These are phyloP conservation scores for Pichia sorboxylosa DNA, from an alignment of 1,139 yeast genomes.

Conservation along the genomic window DNA sequence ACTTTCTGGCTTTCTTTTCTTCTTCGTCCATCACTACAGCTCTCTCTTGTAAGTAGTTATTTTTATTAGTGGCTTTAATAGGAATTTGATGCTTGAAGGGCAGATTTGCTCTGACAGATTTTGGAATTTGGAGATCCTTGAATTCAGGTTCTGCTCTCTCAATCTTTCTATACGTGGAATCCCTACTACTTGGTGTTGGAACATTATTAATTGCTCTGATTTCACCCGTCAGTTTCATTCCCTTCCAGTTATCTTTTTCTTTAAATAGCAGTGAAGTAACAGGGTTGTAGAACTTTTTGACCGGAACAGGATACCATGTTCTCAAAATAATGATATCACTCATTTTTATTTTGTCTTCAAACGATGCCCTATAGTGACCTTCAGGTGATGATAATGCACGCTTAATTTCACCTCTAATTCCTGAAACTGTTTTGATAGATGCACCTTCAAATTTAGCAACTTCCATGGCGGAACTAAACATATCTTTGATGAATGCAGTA, in stretches of 20 bases:
- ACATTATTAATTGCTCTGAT: constrained; percentile 69
- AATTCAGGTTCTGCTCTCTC: constrained; percentile 82
- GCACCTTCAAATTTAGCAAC: constrained; percentile 99
- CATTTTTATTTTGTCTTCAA: constrained; percentile 88
- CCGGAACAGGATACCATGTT: constrained; percentile 94
- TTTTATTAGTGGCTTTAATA: constrained; percentile 80
- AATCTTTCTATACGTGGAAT: constrained; percentile 61
- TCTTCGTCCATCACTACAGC: constrained; percentile 91
- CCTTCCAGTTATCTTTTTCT: constrained; percentile 82
- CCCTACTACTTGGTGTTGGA: constrained; percentile 43
- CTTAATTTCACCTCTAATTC: constrained; percentile 94
- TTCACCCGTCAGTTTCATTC: constrained; percentile 91
- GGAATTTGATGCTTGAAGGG: constrained; percentile 90
- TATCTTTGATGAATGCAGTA: constrained; percentile 93
- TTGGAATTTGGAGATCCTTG: constrained; percentile 81
- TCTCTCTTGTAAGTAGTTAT: constrained; percentile 77
- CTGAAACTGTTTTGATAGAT: constrained; percentile 88
- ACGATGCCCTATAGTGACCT: constrained; percentile 96
- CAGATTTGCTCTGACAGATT: constrained; percentile 56
- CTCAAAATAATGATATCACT: constrained; percentile 81
- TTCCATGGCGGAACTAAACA: constrained; percentile 87
- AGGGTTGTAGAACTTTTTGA: constrained; percentile 88
- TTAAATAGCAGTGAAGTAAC: constrained; percentile 76
- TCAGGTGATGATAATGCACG: constrained; percentile 90
- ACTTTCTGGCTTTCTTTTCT: constrained; percentile 84